A percentile compares a stretch with the other conserved stretches of the same genome.
Conservation (phyloP, 331 rosid genomes). For the Dryas integrifolia region DNA sequence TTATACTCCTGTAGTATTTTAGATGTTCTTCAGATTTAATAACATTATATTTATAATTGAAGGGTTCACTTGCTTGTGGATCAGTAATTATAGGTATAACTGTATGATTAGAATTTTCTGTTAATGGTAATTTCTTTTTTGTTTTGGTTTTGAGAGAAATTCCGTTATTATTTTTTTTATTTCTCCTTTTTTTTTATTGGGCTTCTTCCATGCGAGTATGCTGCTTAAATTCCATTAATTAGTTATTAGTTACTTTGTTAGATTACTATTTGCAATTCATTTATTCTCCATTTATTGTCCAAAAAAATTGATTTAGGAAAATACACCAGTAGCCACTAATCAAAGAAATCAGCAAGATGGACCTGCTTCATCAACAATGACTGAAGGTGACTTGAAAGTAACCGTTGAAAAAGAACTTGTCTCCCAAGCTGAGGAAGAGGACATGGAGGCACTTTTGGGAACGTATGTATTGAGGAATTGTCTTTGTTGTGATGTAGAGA, state of each 20-base stretch:
- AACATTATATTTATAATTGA: background rate
- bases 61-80: conserved; percentile 8
- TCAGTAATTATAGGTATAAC: background rate
- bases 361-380: conserved; percentile 47
- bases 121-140: background rate
- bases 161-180: background rate
- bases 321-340: conserved; percentile 55
- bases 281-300: background rate
- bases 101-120: background rate
- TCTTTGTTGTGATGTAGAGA: background rate
- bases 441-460: conserved; percentile 95
- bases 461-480: conserved; percentile 50
- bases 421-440: conserved; percentile 99
- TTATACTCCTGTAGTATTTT: conserved; percentile 25
- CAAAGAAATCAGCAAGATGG: conserved; percentile 39
- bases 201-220: background rate
- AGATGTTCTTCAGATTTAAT: background rate
- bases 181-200: background rate
- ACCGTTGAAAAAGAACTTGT: conserved; percentile 95
- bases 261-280: background rate
- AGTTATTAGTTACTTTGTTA: background rate
- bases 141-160: background rate
- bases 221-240: background rate
- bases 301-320: conserved; percentile 52
- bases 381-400: conserved; percentile 71